Base-by-base conservation (phyloP, 2,329 filamentous ascomycete genomes). In the Pleurostoma richardsiae region DNA sequence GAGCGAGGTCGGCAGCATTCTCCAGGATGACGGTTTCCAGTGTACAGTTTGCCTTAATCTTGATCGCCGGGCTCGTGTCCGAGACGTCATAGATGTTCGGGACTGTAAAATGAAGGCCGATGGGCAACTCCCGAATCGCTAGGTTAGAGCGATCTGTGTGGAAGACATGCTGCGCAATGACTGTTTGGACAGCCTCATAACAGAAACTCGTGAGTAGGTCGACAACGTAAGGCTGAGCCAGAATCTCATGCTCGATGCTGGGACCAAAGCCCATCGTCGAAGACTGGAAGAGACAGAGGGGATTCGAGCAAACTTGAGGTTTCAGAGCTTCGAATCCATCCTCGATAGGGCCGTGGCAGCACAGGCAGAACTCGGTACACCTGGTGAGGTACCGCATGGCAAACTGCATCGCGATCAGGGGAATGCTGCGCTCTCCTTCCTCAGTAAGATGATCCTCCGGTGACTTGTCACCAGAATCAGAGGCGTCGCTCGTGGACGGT, bases 121-220 rank as follows among this genome's bases (percentile, higher is more conserved):
- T 51, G 0, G 75, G 76, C 44, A 72, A 69, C 36, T 72, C 64
- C 5, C 73, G 69, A 27, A 76, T 62, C 19, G 19, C 19, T 19
- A 1, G 54, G 62, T 31, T 63, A 65, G 3, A 7, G 11, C 6
- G 6, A 29, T 5, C 10, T n/a, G 8, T 4, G 55, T 56, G 4
- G 47, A 5, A 3, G 40, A 26, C 8, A 29, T 33, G 29, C n/a
- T 26, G 11, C 3, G 4, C 44, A 28, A 33, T 27, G 41, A n/a
- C 51, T 47, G 1, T 42, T 44, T 33, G 42, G 11, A 10, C 55
- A 51, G 10, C 42, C 51, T 7, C 49, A 59, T 90, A 94, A 62
- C 89, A 91, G 59, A 96, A 88, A 63, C 83, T 91, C 41, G 95
- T 67, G 1, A 96, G 75, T 2, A 96, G 73, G 59, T 96, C 91